Percentiles rank a stretch among this genome's conserved stretches.
Evolutionary conservation across 1,139 yeast species (phyloP).

Genomic region (Nakaseomyces nivariensis): DNA sequence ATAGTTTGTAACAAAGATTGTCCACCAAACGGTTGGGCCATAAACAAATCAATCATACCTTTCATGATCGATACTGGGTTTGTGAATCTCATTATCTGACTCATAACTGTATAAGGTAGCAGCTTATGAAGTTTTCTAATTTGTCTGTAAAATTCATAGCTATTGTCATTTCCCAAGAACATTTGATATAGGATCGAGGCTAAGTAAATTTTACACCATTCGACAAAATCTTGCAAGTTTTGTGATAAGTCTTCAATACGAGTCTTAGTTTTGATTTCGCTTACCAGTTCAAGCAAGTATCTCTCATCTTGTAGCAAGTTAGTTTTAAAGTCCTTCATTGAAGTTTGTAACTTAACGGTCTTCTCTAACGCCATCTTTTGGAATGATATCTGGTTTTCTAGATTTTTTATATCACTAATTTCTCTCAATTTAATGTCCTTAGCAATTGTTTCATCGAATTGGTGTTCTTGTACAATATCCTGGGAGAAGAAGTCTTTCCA

Average conservation of each 20-base stretch:
- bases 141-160: slow-evolving; percentile 63
- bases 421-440: slow-evolving; percentile 49
- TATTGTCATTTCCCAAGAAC: slow-evolving; percentile 69
- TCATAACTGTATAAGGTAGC: slow-evolving; percentile 68
- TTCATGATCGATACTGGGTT: slow-evolving; percentile 81
- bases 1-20: slow-evolving; percentile 62
- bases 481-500: slow-evolving; percentile 44
- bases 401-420: slow-evolving; percentile 49
- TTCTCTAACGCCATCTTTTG: slow-evolving; percentile 49
- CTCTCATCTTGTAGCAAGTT: slow-evolving; percentile 28
- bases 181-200: slow-evolving; percentile 76
- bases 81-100: slow-evolving; percentile 66
- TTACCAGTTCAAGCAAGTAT: slow-evolving; percentile 22
- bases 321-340: slow-evolving; percentile 28
- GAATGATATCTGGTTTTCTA: slow-evolving; percentile 61
- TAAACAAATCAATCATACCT: slow-evolving; percentile 63
- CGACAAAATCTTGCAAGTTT: slow-evolving; percentile 56
- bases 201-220: slow-evolving; percentile 72
- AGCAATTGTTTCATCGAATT: slow-evolving; percentile 34
- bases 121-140: slow-evolving; percentile 57
- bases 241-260: slow-evolving; percentile 39
- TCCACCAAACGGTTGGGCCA: slow-evolving; percentile 68
- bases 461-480: slow-evolving; percentile 21
- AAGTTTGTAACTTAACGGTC: slow-evolving; percentile 28
- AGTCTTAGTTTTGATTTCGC: slow-evolving; percentile 3